Percentiles rank a stretch among this genome's conserved stretches.
These are phyloP conservation scores for Botrytis elliptica DNA, from an alignment of 2,329 filamentous ascomycete species.

Conservation along the genomic window DNA sequence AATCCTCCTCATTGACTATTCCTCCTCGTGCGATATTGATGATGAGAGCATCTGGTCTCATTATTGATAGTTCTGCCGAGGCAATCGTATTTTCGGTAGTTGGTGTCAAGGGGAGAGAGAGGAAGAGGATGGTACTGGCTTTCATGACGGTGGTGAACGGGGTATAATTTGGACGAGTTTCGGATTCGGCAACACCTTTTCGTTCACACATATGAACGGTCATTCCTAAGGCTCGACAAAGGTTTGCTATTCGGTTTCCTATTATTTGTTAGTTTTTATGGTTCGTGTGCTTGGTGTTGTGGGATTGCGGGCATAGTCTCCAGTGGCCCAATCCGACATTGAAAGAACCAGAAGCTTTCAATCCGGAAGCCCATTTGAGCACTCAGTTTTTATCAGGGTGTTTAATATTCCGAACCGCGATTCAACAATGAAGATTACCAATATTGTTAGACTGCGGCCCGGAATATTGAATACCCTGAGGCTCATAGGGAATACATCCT, in stretches of 20 bases:
- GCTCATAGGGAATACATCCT: neutral
- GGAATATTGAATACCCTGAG: neutral
- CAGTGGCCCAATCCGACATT: neutral
- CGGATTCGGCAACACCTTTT: conserved; percentile 20
- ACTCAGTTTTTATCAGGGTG: neutral
- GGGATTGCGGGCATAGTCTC: neutral
- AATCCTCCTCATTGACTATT: conserved; percentile 37
- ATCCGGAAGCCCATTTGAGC: neutral
- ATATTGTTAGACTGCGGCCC: too few relatives aligned
- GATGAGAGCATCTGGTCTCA: conserved; percentile 31
- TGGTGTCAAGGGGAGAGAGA: conserved; percentile 30
- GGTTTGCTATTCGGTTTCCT: conserved; percentile 12
- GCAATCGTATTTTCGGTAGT: conserved; percentile 34
- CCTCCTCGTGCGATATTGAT: conserved; percentile 40
- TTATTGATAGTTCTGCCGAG: conserved; percentile 28
- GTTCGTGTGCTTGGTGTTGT: neutral
- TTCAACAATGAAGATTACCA: too few relatives aligned
- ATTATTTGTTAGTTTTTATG: neutral
- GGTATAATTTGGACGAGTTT: conserved; percentile 24
- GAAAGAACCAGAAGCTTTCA: neutral
- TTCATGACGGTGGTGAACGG: conserved; percentile 27
- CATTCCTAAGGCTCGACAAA: conserved; percentile 29
- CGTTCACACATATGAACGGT: conserved; percentile 30
- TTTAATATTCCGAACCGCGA: too few relatives aligned
- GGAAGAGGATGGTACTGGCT: conserved; percentile 29